Conservation (phyloP, 2,329 filamentous ascomycete species). For the Sclerotinia glacialis region DNA sequence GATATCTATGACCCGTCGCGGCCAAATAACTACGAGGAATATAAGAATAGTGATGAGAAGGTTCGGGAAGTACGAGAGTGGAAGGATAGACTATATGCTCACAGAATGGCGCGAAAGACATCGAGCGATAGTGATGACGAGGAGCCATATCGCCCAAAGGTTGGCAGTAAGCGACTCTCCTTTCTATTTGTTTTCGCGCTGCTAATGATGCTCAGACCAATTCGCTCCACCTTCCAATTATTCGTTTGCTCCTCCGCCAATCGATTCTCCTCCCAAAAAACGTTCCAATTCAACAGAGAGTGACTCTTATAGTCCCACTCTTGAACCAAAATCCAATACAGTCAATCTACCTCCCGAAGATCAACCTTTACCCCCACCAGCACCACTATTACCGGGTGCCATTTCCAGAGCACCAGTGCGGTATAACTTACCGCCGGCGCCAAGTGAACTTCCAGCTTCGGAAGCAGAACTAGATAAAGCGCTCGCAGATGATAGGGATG, state of each 20-base stretch:
- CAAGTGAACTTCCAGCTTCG: constrained; percentile 51
- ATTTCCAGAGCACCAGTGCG: constrained; percentile 78
- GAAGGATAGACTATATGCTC: constrained; percentile 77
- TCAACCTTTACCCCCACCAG: constrained; percentile 35
- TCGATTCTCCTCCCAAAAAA: constrained; percentile 43
- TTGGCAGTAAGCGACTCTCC: constrained; percentile 44
- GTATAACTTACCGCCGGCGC: constrained; percentile 57
- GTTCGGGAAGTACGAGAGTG: constrained; percentile 77
- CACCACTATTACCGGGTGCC: constrained; percentile 46
- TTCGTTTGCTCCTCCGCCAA: constrained; percentile 55
- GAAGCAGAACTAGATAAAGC: constrained; percentile 51
- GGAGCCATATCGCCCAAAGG: constrained; percentile 43
- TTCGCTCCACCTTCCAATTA: constrained; percentile 60
- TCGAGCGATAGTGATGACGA: constrained; percentile 47
- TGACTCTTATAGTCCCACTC: constrained; percentile 27
- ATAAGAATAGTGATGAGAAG: constrained; percentile 79
- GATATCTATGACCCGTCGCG: constrained; percentile 83
- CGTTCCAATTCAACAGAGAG: constrained; percentile 40
- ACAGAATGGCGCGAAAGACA: constrained; percentile 53
- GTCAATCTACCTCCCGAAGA: constrained; percentile 36
- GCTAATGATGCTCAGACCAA: constrained; percentile 45
- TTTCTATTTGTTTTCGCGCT: not conserved
- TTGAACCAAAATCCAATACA: constrained; percentile 28
- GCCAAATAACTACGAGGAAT: constrained; percentile 82
- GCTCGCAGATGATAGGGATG: constrained; percentile 41